Evolutionary conservation across 1,284 basidiomycete genomes (phyloP).

Genomic region (Ganoderma boninense): DNA sequence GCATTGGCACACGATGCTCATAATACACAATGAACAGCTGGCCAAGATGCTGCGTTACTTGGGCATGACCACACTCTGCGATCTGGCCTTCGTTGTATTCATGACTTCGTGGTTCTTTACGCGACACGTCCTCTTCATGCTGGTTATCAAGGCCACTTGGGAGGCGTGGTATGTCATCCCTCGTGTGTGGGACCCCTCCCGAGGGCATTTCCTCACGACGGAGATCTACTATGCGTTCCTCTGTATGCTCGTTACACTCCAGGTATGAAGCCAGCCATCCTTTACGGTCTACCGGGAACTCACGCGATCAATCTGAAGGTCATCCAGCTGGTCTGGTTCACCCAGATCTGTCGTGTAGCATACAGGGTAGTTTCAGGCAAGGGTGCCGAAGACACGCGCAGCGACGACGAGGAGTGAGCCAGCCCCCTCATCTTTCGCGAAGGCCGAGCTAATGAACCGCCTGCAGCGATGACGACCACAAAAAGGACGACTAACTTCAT

Average conservation of each 20-base stretch:
- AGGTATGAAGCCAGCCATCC: constrained; percentile 53
- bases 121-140: constrained; percentile 81
- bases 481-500: constrained; percentile 35
- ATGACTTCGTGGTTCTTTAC: constrained; percentile 91
- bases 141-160: constrained; percentile 71
- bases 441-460: not conserved
- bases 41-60: constrained; percentile 97
- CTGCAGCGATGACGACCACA: constrained; percentile 23
- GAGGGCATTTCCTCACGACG: constrained; percentile 64
- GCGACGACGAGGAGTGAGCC: constrained; percentile 82
- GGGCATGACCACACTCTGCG: constrained; percentile 71
- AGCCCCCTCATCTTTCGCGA: not conserved
- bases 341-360: constrained; percentile 84
- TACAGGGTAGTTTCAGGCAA: constrained; percentile 81
- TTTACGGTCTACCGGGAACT: constrained; percentile 21
- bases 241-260: constrained; percentile 65
- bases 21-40: constrained; percentile 53
- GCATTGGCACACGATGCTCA: not conserved
- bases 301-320: constrained; percentile 50
- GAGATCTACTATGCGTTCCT: constrained; percentile 60
- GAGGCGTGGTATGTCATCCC: constrained; percentile 59
- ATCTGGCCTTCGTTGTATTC: constrained; percentile 84
- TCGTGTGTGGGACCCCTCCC: constrained; percentile 66
- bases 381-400: constrained; percentile 86
- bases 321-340: constrained; percentile 87